Conservation (phyloP, 2,329 filamentous ascomycete genomes). For the Curvularia sp. region DNA sequence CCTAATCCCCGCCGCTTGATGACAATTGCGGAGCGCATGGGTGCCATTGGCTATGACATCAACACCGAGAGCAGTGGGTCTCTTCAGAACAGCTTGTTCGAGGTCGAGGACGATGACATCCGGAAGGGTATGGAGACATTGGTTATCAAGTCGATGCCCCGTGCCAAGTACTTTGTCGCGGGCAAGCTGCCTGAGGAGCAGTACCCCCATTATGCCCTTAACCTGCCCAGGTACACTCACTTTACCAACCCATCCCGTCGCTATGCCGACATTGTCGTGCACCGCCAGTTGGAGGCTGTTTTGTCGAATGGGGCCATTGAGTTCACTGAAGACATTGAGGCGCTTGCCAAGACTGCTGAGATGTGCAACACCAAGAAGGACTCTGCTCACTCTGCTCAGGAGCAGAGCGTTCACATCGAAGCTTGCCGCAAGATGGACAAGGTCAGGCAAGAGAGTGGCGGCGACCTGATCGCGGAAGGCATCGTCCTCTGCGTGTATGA, state of each 20-base stretch:
- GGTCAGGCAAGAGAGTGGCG: slow-evolving; percentile 82
- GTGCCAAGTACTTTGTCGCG: slow-evolving; percentile 92
- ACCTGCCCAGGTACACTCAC: slow-evolving; percentile 93
- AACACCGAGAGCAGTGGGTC: slow-evolving; percentile 88
- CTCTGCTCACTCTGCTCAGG: slow-evolving; percentile 94
- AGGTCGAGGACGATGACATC: slow-evolving; percentile 84
- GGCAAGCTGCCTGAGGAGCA: slow-evolving; percentile 79
- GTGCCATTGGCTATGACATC: slow-evolving; percentile 85
- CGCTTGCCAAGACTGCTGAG: slow-evolving; percentile 88
- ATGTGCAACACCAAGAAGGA: slow-evolving; percentile 99
- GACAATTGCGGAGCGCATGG: slow-evolving; percentile 93
- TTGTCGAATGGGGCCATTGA: slow-evolving; percentile 83
- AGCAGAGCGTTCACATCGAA: slow-evolving; percentile 98
- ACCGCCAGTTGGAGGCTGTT: slow-evolving; percentile 89
- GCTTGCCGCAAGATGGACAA: slow-evolving; percentile 96
- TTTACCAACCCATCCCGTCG: slow-evolving; percentile 95
- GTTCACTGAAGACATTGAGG: slow-evolving; percentile 88
- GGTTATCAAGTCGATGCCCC: slow-evolving; percentile 92
- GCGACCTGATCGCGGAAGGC: slow-evolving; percentile 92
- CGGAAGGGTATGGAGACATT: slow-evolving; percentile 98
- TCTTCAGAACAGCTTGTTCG: slow-evolving; percentile 93
- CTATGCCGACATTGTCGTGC: slow-evolving; percentile 93
- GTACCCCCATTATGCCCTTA: slow-evolving; percentile 88
- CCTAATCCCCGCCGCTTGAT: slow-evolving; percentile 89
- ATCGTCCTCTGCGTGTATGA: slow-evolving; percentile 98